A percentile compares a stretch with the other conserved stretches of the same genome.
These are phyloP conservation scores for Jaapia argillacea DNA, from an alignment of 768 basidiomycete species.

Conservation along the genomic window DNA sequence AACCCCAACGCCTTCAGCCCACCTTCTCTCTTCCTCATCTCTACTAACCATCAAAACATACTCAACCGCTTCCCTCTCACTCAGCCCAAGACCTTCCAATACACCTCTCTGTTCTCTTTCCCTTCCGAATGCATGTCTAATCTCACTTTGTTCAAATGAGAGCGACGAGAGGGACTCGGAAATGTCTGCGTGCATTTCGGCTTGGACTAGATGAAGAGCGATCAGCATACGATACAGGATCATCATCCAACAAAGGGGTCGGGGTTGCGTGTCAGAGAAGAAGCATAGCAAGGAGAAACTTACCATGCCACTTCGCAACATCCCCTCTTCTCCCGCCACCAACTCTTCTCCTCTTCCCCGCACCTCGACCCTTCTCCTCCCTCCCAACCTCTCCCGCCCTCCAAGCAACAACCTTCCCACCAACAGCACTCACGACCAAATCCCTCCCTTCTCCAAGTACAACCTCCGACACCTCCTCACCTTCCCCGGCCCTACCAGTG, in stretches of 20 bases:
- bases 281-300: conserved; percentile 9
- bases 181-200: conserved; percentile 55
- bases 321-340: conserved; percentile 7
- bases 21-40: conserved; percentile 47
- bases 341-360: conserved; percentile 14
- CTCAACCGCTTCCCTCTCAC: conserved; percentile 66
- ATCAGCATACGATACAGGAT: no score
- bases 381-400: conserved; percentile 39
- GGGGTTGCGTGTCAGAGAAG: no score
- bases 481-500: conserved; percentile 22
- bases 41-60: conserved; percentile 80
- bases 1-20: conserved; percentile 2
- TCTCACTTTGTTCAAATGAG: conserved; percentile 35
- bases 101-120: conserved; percentile 48
- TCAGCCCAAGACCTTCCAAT: conserved; percentile 57
- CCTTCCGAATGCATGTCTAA: conserved; percentile 29
- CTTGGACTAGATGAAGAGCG: no score
- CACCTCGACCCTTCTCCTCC: conserved; percentile 24
- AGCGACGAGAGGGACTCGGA: conserved; percentile 44
- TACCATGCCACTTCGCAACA: conserved; percentile 27
- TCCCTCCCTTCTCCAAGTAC: conserved; percentile 44
- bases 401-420: conserved; percentile 59
- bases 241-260: no score
- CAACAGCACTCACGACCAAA: conserved; percentile 48
- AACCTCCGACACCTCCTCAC: conserved; percentile 43